Evolutionary conservation across 805 yeast species (phyloP).

Genomic region (Pichia heedii): DNA sequence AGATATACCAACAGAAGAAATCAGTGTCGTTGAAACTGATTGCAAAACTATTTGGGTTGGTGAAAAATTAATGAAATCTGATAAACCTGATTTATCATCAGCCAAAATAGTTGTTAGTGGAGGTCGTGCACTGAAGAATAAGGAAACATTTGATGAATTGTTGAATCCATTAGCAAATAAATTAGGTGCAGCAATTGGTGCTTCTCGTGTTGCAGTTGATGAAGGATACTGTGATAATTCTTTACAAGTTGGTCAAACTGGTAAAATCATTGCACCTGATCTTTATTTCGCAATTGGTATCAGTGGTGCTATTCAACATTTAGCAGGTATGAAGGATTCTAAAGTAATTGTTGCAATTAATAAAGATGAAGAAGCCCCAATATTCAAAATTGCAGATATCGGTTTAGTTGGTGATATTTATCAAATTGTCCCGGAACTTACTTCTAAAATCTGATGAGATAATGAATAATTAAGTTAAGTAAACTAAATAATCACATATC

Average conservation of each 20-base stretch:
- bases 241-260: conserved; percentile 95
- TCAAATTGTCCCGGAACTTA: conserved; percentile 83
- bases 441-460: conserved; percentile 60
- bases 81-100: conserved; percentile 84
- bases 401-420: conserved; percentile 86
- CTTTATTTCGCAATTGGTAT: conserved; percentile 89
- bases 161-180: conserved; percentile 79
- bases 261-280: conserved; percentile 96
- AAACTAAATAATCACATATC: too few species aligned
- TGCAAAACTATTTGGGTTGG: conserved; percentile 56
- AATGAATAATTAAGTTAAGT: too few species aligned
- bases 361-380: conserved; percentile 91
- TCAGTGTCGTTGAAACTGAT: conserved; percentile 30
- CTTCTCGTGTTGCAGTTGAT: conserved; percentile 97
- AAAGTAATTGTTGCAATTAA: conserved; percentile 90
- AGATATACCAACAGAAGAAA: conserved; percentile 38
- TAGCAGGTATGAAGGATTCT: conserved; percentile 98
- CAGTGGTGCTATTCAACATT: conserved; percentile 95
- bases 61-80: conserved; percentile 65
- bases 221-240: conserved; percentile 94
- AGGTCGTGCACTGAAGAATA: conserved; percentile 87
- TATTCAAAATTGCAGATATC: conserved; percentile 82
- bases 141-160: conserved; percentile 72
- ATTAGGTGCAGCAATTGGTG: conserved; percentile 90
- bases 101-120: conserved; percentile 82